These are phyloP conservation scores for Jatropha podagrica DNA, from an alignment of 441 rosid genomes.

Conservation along the genomic window DNA sequence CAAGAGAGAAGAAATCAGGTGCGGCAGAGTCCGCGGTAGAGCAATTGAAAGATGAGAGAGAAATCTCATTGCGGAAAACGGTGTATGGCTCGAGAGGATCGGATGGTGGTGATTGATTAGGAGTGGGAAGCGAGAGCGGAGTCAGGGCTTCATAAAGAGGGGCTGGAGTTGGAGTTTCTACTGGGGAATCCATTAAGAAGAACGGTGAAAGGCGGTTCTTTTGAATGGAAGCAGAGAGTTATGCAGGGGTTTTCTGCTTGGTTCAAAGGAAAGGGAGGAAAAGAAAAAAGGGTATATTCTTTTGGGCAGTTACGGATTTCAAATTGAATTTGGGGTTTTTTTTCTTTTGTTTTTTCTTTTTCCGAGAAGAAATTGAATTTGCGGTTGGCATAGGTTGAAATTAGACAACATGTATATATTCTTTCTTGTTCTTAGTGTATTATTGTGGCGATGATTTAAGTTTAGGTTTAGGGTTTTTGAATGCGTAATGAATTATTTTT, in stretches of 20 bases:
- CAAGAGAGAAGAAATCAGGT: slow-evolving; percentile 72
- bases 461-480: too few relatives aligned
- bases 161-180: slow-evolving; percentile 26
- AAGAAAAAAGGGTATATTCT: too few relatives aligned
- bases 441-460: too few relatives aligned
- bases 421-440: too few relatives aligned
- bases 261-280: slow-evolving; percentile 1
- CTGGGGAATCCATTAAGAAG: slow-evolving; percentile 41
- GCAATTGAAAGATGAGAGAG: slow-evolving; percentile 36
- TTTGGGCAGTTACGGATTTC: too few relatives aligned
- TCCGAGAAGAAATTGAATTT: neutral
- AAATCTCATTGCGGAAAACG: slow-evolving; percentile 72
- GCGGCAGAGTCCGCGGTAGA: slow-evolving; percentile 37
- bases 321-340: neutral
- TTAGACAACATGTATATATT: too few relatives aligned
- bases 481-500: too few relatives aligned
- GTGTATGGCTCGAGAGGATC: slow-evolving; percentile 41
- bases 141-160: slow-evolving; percentile 57
- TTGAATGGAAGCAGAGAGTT: neutral
- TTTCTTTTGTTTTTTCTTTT: too few relatives aligned
- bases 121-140: slow-evolving; percentile 39
- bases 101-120: slow-evolving; percentile 31
- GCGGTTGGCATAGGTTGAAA: neutral
- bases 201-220: neutral
- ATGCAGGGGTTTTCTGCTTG: neutral